Conservation (phyloP, 208 protist species). For the Acanthamoeba lugdunensis region DNA sequence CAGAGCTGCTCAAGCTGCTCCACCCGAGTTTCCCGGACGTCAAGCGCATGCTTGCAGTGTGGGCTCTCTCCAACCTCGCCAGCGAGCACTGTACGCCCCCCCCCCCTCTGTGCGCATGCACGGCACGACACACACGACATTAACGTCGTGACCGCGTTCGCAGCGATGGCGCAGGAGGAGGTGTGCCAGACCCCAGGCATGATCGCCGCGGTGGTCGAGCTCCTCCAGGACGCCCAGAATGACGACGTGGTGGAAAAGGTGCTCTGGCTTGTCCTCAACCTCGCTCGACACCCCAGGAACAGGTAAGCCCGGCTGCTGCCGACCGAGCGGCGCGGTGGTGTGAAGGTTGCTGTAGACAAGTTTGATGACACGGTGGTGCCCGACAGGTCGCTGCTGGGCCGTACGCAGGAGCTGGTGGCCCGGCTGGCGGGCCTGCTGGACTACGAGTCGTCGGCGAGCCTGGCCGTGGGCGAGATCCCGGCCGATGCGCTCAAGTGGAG, state of each 20-base stretch:
- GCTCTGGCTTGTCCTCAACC: conserved; percentile 28
- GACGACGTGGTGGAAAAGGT: conserved; percentile 34
- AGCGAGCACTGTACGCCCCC: neutral
- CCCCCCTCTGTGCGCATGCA: too few species aligned
- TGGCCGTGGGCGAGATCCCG: conserved; percentile 13
- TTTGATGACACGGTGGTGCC: neutral
- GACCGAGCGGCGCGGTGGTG: neutral
- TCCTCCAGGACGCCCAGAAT: neutral
- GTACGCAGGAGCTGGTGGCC: neutral
- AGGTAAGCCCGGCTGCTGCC: neutral
- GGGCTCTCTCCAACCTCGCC: conserved; percentile 11
- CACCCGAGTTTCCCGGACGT: neutral
- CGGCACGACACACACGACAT: neutral
- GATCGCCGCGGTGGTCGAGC: neutral
- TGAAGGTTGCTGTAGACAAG: neutral
- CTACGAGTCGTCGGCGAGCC: neutral
- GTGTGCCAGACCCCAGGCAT: neutral
- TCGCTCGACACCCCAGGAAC: conserved; percentile 8
- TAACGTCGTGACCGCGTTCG: neutral
- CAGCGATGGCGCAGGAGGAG: neutral
- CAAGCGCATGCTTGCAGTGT: conserved; percentile 38
- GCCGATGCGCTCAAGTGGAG: neutral
- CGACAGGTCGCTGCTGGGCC: neutral
- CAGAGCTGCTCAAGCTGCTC: conserved; percentile 11
- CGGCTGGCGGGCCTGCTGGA: neutral